These are phyloP conservation scores for Pythium vanterpoolii DNA, from an alignment of 352 stramenopile species.

Conservation along the genomic window DNA sequence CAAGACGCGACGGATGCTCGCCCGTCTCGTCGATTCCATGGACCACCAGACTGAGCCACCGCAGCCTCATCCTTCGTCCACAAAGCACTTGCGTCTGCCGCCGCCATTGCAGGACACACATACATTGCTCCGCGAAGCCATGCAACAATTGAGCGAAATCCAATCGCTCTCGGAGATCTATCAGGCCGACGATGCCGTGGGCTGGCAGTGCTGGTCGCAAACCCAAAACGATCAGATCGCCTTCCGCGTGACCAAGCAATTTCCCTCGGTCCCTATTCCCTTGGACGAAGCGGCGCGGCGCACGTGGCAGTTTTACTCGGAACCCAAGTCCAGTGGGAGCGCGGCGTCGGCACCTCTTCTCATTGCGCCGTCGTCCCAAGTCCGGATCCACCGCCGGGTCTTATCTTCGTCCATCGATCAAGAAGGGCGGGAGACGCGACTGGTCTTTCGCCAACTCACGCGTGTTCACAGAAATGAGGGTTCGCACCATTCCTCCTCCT, in stretches of 20 bases:
- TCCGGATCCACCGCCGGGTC: neutral
- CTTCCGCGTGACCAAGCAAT: conserved; percentile 15
- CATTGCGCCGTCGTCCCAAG: conserved; percentile 5
- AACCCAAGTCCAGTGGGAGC: neutral
- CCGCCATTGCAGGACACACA: neutral
- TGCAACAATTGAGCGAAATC: neutral
- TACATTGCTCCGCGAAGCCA: neutral
- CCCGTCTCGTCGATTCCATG: conserved; percentile 3
- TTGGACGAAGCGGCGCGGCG: neutral
- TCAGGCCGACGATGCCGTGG: conserved; percentile 9
- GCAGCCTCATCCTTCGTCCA: too few species aligned
- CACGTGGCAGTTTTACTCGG: conserved; percentile 21
- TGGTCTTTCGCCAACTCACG: neutral
- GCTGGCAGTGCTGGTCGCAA: conserved; percentile 14
- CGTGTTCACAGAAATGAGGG: neutral
- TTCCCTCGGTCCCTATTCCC: neutral
- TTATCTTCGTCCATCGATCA: neutral
- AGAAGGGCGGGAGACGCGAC: neutral
- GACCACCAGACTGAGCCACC: neutral
- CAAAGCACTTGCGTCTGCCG: neutral
- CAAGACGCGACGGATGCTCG: neutral
- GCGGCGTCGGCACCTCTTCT: neutral
- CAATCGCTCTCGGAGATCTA: neutral
- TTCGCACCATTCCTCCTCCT: too few species aligned
- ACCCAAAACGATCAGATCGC: neutral